A percentile compares a stretch with the other conserved stretches of the same genome.
These are phyloP conservation scores for Kwoniella dejecticola DNA, from an alignment of 768 basidiomycete species.

Conservation along the genomic window DNA sequence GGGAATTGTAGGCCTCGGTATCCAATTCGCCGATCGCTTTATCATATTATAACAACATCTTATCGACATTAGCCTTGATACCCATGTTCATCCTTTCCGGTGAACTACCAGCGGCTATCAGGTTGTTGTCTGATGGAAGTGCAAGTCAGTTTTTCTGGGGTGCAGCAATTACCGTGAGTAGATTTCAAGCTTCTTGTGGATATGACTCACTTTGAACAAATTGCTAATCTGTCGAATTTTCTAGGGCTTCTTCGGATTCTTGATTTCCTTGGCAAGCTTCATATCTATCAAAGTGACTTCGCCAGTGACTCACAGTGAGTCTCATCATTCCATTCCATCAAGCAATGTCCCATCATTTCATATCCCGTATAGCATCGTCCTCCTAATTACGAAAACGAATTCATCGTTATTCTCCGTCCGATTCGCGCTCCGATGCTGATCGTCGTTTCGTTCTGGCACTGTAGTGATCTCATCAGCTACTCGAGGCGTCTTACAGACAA, in stretches of 20 bases:
- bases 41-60: conserved; percentile 87
- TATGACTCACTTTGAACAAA: neutral
- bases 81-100: conserved; percentile 75
- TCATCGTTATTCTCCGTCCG: too few relatives aligned
- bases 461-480: conserved; percentile 68
- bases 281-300: conserved; percentile 96
- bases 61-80: conserved; percentile 71
- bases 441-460: too few relatives aligned
- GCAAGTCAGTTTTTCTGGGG: conserved; percentile 72
- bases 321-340: neutral
- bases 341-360: neutral
- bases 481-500: conserved; percentile 86
- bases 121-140: conserved; percentile 63
- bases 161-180: conserved; percentile 73
- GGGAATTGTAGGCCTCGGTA: conserved; percentile 57
- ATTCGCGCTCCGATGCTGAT: too few relatives aligned
- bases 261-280: conserved; percentile 90
- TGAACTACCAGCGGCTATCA: conserved; percentile 67
- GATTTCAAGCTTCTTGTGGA: neutral
- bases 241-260: conserved; percentile 65
- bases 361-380: too few relatives aligned
- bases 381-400: too few relatives aligned
- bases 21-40: conserved; percentile 80
- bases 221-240: neutral
- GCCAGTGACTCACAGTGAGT: conserved; percentile 80